These are phyloP conservation scores for Cinchona pubescens DNA, from an alignment of 257 asterid species.

Conservation along the genomic window DNA sequence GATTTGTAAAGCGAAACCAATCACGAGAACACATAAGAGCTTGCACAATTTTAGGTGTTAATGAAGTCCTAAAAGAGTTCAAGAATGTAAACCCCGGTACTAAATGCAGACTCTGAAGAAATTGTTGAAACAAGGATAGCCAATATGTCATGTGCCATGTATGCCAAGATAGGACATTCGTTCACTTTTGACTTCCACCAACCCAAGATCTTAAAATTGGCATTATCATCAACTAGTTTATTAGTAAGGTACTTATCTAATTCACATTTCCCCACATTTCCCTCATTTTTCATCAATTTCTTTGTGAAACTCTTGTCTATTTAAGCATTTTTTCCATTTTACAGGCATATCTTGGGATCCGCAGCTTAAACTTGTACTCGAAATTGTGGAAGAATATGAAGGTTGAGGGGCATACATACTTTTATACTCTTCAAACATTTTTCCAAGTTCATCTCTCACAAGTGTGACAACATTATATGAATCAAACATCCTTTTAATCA, in stretches of 20 bases:
- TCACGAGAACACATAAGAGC: neutral
- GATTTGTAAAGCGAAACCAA: neutral
- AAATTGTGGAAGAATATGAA: too few species aligned
- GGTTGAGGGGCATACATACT: too few species aligned
- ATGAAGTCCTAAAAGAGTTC: neutral
- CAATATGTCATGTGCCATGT: neutral
- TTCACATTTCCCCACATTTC: neutral
- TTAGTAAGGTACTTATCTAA: too few species aligned
- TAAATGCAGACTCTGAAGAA: neutral
- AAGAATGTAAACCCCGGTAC: neutral
- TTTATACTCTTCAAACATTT: too few species aligned
- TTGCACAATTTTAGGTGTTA: neutral
- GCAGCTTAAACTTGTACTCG: too few species aligned
- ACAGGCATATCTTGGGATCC: too few species aligned
- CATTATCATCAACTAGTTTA: neutral
- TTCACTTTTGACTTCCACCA: neutral
- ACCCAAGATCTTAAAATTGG: too few species aligned
- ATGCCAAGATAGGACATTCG: neutral
- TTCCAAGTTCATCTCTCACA: too few species aligned
- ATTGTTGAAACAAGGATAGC: conserved; percentile 5
- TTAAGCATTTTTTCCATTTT: too few species aligned
- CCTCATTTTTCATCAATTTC: neutral
- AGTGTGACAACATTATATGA: too few species aligned
- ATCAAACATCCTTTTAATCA: too few species aligned
- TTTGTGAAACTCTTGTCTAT: too few species aligned